Conservation (phyloP, 2,329 filamentous ascomycete genomes). For the Fusarium kyushuense region DNA sequence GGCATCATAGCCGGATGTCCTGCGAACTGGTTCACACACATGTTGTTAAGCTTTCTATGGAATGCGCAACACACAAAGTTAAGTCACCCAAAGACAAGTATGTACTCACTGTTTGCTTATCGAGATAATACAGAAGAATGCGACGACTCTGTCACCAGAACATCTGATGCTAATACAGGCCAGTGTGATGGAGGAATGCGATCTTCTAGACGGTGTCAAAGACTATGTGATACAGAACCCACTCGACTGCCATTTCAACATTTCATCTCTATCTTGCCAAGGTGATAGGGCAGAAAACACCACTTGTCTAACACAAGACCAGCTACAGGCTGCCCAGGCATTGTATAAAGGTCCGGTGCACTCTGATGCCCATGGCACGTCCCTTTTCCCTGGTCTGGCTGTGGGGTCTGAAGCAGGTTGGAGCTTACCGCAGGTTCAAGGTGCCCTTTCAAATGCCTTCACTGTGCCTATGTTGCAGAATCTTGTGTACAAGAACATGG, state of each 20-base stretch:
- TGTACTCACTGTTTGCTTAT: background rate
- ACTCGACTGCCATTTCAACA: background rate
- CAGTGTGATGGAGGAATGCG: background rate
- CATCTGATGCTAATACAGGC: background rate
- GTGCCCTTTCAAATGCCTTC: background rate
- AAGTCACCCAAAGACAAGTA: background rate
- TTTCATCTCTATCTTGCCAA: background rate
- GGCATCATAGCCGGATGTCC: background rate
- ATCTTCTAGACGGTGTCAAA: background rate
- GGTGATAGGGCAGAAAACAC: background rate
- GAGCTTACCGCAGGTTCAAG: background rate
- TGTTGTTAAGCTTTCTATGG: background rate
- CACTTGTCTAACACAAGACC: background rate
- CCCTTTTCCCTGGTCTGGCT: background rate
- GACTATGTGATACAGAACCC: background rate
- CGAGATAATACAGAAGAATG: rapidly evolving
- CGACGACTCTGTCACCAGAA: background rate
- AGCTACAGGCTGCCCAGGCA: background rate
- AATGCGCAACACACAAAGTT: background rate
- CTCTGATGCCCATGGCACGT: background rate
- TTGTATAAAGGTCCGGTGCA: background rate
- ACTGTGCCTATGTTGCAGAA: background rate
- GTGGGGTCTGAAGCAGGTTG: background rate
- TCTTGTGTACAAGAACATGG: background rate
- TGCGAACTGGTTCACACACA: background rate